These are phyloP conservation scores for Aspergillus pseudonomiae DNA, from an alignment of 2,329 filamentous ascomycete genomes.

Conservation along the genomic window DNA sequence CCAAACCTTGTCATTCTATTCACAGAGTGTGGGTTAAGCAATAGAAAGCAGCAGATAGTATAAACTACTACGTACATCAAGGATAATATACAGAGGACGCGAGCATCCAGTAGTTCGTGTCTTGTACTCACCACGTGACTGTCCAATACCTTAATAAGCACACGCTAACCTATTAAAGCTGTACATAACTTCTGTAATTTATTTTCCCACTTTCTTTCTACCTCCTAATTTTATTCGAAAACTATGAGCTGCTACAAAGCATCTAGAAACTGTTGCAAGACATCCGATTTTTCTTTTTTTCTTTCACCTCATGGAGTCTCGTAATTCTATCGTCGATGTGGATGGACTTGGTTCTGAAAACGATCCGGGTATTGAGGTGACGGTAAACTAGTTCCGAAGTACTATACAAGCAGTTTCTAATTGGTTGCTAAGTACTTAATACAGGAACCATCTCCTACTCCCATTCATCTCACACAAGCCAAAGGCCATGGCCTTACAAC, in stretches of 20 bases:
- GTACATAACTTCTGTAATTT: too few relatives aligned
- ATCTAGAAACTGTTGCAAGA: background rate
- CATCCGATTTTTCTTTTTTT: background rate
- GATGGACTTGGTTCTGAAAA: background rate
- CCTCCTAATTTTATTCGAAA: too few relatives aligned
- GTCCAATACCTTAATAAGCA: rapidly evolving
- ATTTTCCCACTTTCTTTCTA: too few relatives aligned
- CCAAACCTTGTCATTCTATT: background rate
- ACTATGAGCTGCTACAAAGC: too few relatives aligned
- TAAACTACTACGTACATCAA: too few relatives aligned
- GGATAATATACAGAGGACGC: too few relatives aligned
- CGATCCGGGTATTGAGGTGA: background rate
- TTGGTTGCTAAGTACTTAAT: background rate
- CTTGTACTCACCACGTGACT: too few relatives aligned
- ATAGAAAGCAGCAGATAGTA: background rate
- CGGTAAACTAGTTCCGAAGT: background rate
- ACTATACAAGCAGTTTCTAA: background rate
- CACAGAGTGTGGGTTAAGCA: rapidly evolving
- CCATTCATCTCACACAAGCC: background rate
- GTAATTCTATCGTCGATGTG: background rate
- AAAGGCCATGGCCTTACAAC: background rate
- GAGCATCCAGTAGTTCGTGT: too few relatives aligned
- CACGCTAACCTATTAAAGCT: too few relatives aligned
- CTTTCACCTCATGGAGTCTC: background rate
- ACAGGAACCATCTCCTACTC: background rate